A percentile compares a stretch with the other conserved stretches of the same genome.
Conservation (phyloP, 2,329 filamentous ascomycete genomes). For the Venturiaceae sp. region DNA sequence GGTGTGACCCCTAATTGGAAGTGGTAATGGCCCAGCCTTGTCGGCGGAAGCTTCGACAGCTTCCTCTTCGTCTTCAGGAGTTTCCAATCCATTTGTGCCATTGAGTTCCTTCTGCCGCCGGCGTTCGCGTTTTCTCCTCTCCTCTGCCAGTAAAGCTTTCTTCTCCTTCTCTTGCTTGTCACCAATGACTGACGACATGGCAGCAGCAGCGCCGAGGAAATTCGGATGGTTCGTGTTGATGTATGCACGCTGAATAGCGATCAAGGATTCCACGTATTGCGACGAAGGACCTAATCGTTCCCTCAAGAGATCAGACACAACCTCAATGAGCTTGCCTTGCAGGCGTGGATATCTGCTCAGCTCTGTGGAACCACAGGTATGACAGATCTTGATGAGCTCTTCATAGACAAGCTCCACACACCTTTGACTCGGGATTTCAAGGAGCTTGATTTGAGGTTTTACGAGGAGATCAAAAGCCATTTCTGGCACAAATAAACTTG, state of each 20-base stretch:
- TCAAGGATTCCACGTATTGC: conserved; percentile 87
- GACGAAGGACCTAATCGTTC: conserved; percentile 87
- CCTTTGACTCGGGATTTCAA: conserved; percentile 89
- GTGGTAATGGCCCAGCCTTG: conserved; percentile 28
- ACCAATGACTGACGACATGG: conserved; percentile 93
- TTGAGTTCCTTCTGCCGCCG: conserved; percentile 75
- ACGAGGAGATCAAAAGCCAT: conserved; percentile 95
- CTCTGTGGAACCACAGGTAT: conserved; percentile 94
- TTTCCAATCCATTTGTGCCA: conserved; percentile 54
- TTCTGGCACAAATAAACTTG: conserved; percentile 93
- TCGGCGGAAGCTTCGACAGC: conserved; percentile 43
- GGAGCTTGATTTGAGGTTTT: conserved; percentile 95
- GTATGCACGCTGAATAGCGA: conserved; percentile 94
- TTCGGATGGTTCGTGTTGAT: conserved; percentile 99
- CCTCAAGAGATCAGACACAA: conserved; percentile 88
- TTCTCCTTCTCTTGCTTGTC: conserved; percentile 92
- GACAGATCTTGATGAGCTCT: conserved; percentile 98
- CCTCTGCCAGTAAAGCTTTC: conserved; percentile 68
- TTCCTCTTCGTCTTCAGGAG: conserved; percentile 56
- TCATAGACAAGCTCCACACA: conserved; percentile 98
- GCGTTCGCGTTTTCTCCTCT: conserved; percentile 76
- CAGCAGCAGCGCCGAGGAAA: conserved; percentile 90
- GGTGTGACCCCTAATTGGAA: conserved; percentile 50
- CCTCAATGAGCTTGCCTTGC: conserved; percentile 95
- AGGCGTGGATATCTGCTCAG: conserved; percentile 84